phyloP scores from a whole-genome alignment of 805 yeast genomes.

The Aciculoconidium aculeatum region DNA sequence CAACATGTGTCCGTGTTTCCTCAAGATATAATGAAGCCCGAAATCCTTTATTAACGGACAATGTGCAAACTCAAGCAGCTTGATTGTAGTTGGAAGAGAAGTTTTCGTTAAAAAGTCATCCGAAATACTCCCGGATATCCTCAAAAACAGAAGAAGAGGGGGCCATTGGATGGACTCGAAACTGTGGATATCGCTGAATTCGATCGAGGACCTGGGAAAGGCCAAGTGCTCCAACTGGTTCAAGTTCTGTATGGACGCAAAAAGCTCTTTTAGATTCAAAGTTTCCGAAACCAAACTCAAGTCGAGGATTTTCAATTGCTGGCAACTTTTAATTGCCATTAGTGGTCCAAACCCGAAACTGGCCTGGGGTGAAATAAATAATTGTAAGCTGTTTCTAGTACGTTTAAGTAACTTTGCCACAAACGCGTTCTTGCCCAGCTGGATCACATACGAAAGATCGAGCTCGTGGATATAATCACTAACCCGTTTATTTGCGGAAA shows the following conservation, averaged over 20 bases:
- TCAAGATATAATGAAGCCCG: constrained; percentile 57
- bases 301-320: constrained; percentile 59
- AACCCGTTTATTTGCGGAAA: constrained; percentile 43
- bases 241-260: constrained; percentile 62
- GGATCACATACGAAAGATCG: constrained; percentile 76
- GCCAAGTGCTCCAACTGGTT: constrained; percentile 65
- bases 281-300: constrained; percentile 86
- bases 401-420: constrained; percentile 79
- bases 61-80: constrained; percentile 72
- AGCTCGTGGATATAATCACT: constrained; percentile 60
- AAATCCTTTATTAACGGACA: constrained; percentile 73
- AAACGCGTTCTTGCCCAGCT: constrained; percentile 86
- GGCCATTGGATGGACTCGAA: constrained; percentile 69
- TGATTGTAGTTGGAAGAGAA: constrained; percentile 67
- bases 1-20: constrained; percentile 61
- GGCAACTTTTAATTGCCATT: constrained; percentile 71
- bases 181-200: constrained; percentile 42
- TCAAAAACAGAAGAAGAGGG: constrained; percentile 57
- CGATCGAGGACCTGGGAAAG: constrained; percentile 83
- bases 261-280: constrained; percentile 74
- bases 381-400: constrained; percentile 57
- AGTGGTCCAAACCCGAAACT: constrained; percentile 90
- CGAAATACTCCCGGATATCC: constrained; percentile 85
- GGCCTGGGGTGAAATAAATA: constrained; percentile 88
- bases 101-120: constrained; percentile 70